Evolutionary conservation across 176 grass and related monocot species (phyloP).

Genomic region (Ampelocalamus luodianensis): DNA sequence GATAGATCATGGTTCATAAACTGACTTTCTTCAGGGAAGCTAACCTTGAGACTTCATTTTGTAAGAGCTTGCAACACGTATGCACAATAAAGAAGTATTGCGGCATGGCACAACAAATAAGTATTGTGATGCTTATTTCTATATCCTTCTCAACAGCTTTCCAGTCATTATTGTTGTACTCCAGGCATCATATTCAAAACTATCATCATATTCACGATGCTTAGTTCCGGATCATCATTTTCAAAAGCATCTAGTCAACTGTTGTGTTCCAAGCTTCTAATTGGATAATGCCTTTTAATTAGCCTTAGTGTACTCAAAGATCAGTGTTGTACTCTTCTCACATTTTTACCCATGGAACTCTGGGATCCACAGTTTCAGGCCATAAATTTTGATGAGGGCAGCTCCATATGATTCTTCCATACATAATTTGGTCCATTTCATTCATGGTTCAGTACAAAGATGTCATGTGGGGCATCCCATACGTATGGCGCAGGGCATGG

Average conservation of each 20-base stretch:
- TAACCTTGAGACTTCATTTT: constrained; percentile 24
- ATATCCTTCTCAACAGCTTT: not conserved
- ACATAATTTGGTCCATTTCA: constrained; percentile 3
- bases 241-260: not conserved
- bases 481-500: too few species aligned
- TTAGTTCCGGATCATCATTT: constrained; percentile 27
- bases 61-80: not conserved
- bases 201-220: not conserved
- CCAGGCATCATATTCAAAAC: not conserved
- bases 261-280: not conserved
- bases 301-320: constrained; percentile 3
- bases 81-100: constrained; percentile 6
- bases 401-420: constrained; percentile 1
- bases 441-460: not conserved
- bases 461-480: too few species aligned
- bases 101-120: not conserved
- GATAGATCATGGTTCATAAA: constrained; percentile 19
- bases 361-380: constrained; percentile 7
- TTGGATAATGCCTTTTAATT: not conserved
- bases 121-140: not conserved
- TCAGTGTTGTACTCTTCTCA: not conserved
- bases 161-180: not conserved
- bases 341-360: not conserved
- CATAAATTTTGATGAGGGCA: not conserved
- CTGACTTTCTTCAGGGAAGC: not conserved